These are phyloP conservation scores for Musa beccarii DNA, from an alignment of 176 grass and related monocot species.

Conservation along the genomic window DNA sequence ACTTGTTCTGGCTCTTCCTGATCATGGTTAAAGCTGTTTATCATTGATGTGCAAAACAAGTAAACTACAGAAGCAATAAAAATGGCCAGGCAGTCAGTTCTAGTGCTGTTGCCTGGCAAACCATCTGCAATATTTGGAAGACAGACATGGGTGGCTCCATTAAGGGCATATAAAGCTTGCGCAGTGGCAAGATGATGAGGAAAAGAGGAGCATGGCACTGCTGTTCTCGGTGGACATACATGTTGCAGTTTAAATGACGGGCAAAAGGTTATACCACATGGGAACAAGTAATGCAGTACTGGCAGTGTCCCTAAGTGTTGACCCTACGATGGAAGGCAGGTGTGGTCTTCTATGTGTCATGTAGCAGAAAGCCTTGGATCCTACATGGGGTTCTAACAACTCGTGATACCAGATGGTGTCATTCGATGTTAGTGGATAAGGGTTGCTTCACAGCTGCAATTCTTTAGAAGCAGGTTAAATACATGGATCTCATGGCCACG, in stretches of 20 bases:
- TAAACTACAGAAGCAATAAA: no score
- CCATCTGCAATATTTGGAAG: not conserved
- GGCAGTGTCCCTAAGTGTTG: conserved; percentile 3
- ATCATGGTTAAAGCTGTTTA: no score
- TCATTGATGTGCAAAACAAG: no score
- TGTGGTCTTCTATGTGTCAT: conserved; percentile 17
- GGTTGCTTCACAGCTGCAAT: not conserved
- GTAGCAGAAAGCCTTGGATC: conserved; percentile 7
- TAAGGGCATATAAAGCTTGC: not conserved
- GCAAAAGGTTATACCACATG: conserved; percentile 1
- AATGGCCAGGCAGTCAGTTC: no score
- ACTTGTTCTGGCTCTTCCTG: no score
- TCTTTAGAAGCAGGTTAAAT: no score
- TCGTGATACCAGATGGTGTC: not conserved
- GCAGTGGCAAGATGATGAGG: not conserved
- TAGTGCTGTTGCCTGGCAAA: not conserved
- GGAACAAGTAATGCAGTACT: conserved; percentile 2
- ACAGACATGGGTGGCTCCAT: not conserved
- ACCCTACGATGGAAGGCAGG: conserved; percentile 2
- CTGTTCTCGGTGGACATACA: not conserved
- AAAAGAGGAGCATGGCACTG: not conserved
- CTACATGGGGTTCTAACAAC: not conserved
- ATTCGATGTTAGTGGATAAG: not conserved
- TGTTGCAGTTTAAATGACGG: not conserved
- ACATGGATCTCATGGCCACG: no score